Percentiles rank a stretch among this genome's conserved stretches.
Conservation (phyloP, 2,329 filamentous ascomycete genomes). For the Cyclaneusma minus region DNA sequence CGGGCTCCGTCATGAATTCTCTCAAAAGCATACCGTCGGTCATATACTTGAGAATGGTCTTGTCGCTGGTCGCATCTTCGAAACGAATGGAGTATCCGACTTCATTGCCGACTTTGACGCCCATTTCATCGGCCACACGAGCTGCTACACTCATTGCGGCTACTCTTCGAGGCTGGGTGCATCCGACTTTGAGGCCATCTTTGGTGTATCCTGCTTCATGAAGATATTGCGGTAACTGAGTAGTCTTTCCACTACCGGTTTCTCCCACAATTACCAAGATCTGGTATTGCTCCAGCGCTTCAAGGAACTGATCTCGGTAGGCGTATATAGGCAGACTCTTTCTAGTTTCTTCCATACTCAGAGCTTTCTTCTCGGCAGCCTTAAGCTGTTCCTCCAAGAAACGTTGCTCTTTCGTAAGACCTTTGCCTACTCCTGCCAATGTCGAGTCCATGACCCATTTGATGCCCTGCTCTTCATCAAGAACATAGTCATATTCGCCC, state of each 20-base stretch:
- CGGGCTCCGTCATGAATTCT: slow-evolving; percentile 79
- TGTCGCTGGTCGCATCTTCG: slow-evolving; percentile 80
- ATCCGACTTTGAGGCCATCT: slow-evolving; percentile 70
- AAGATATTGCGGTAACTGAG: slow-evolving; percentile 85
- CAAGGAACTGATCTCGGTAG: slow-evolving; percentile 72
- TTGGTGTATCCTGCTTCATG: slow-evolving; percentile 85
- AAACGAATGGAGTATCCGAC: slow-evolving; percentile 94
- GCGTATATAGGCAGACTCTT: slow-evolving; percentile 83
- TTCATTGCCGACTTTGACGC: slow-evolving; percentile 75
- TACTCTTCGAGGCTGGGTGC: slow-evolving; percentile 87
- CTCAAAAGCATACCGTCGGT: slow-evolving; percentile 91
- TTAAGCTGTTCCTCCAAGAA: slow-evolving; percentile 69
- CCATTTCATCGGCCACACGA: slow-evolving; percentile 89
- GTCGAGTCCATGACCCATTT: slow-evolving; percentile 67
- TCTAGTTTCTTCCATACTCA: slow-evolving; percentile 79
- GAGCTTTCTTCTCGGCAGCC: slow-evolving; percentile 74
- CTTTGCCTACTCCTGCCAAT: slow-evolving; percentile 55
- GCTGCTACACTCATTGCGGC: slow-evolving; percentile 96
- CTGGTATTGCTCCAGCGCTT: slow-evolving; percentile 75
- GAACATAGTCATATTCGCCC: slow-evolving; percentile 80
- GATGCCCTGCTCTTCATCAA: slow-evolving; percentile 80
- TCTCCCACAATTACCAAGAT: slow-evolving; percentile 87
- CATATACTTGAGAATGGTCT: slow-evolving; percentile 89
- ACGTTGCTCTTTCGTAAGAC: slow-evolving; percentile 62
- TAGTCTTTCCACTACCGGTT: slow-evolving; percentile 91